Evolutionary conservation across 208 protist species (phyloP), one percentile per base, ranked within the genome.

Genomic region (Leishmania mexicana): DNA sequence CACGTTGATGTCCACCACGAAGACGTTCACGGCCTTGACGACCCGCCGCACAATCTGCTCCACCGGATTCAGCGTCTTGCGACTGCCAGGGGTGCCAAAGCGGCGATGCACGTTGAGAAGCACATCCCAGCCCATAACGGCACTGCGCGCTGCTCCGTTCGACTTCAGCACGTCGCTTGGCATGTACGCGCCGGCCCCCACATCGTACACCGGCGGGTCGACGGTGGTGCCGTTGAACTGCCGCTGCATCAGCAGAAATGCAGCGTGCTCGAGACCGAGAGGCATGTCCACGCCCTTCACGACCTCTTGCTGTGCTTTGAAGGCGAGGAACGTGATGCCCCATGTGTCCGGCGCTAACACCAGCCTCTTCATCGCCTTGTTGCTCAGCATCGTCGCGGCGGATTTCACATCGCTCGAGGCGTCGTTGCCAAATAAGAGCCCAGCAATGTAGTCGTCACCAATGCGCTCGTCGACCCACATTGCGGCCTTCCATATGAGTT

Each of bases 1-100:
- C 38, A 96, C 90, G 78, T 98, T 89, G 72, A 98, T 95, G 79
- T 98, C 95, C 17, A 98, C 92, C 21, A 96, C 91, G 85, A 98
- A 98, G 21, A 98, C 83, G 80, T 98, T 98, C 28, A 98, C 95
- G 28, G 91, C 91, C 86, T 97, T 96, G 68, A 98, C 95, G 2
- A 93, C 95, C 49, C 95, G 95, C 7, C 93, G 92, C 42, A 98
- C 90, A 79, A 98, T 96, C 75, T 96, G 93, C 7, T 96, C 91
- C 75, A 98, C 88, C 3, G 95, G 95, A 81, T 96, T 93, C 75
- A 97, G 88, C 17, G 94, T 79, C 81, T 95, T 97, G 58, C 92
- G 85, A 75, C 90, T 98, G 57, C 95, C 95, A 35, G 88, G 90
- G 51, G 93, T 97, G 67, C 95, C 95, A 80, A 98, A 97, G 51